Evolutionary conservation across 345 rosid genomes (phyloP), one percentile per base, ranked within the genome.

Genomic region (Lepidium aucheri): DNA sequence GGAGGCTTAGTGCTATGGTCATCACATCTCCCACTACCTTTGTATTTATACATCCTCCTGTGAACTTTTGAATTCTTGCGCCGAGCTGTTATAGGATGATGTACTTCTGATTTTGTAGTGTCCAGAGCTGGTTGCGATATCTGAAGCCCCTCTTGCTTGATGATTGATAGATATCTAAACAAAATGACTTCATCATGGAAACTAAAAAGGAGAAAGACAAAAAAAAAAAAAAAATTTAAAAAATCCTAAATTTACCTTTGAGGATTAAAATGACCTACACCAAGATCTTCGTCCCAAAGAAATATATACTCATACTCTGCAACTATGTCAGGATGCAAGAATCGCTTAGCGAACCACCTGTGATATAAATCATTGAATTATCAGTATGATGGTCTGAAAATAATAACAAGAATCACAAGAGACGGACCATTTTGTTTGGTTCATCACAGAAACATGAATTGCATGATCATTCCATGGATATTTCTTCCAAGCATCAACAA

Each of bases 291-390:
- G 57, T 93, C 98, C 98, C 98, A 93, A 62, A 93, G 91, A 76
- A 93, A 90, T 62, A 93, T 67, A 53, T 86, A 93, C 33, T 84
- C 77, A 24, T 93, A 93, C 67, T 86, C 91, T 7, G 76, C 79
- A 45, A 87, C 87, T 26, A 93, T 85, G 68, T 88, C 90, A 0
- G 98, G 98, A 77, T 93, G 97, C 83, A 93, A 79, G 80, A 93
- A 93, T 17, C 98, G 82, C 60, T 93, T 93, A 5, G 96, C 97
- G 69, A 93, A 93, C 98, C 98, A 93, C 98, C 98, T 93, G 58
- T 38, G 34, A 63, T 16, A 62, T 39, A 6, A 41, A 74, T 46
- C 52, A 74, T 53, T 38, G 14, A 44, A 3, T 14, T 34, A 11
- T 14, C 2, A 33, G 6, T 18, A 4, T 17, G 28, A 47, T 34